These are phyloP conservation scores for Suillus decipiens DNA, from an alignment of 768 basidiomycete species.

Conservation along the genomic window DNA sequence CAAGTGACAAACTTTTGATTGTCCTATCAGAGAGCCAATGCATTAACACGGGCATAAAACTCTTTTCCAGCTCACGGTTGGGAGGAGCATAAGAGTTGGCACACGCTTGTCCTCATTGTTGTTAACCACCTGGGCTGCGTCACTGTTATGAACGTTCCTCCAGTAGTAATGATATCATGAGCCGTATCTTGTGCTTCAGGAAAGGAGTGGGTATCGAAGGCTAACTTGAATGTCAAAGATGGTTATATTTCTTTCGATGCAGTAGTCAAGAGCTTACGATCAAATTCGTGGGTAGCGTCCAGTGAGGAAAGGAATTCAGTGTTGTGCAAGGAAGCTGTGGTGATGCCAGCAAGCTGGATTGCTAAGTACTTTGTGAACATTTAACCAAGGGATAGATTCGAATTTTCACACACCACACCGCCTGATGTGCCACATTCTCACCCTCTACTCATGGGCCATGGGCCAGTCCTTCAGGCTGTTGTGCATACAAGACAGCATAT, in stretches of 20 bases:
- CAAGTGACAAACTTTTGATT: constrained; percentile 17
- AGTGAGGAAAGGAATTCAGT: too few species aligned
- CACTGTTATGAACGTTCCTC: constrained; percentile 30
- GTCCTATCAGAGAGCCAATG: constrained; percentile 18
- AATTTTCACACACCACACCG: constrained; percentile 37
- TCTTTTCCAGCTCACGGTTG: constrained; percentile 7
- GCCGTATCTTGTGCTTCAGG: constrained; percentile 32
- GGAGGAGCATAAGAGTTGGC: constrained; percentile 10
- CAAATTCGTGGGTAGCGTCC: too few species aligned
- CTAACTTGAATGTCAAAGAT: too few species aligned
- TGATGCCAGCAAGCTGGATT: too few species aligned
- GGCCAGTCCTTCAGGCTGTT: constrained; percentile 27
- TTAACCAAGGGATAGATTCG: constrained; percentile 35
- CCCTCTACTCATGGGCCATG: neutral
- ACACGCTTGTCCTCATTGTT: constrained; percentile 9
- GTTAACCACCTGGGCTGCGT: neutral
- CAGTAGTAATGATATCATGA: constrained; percentile 32
- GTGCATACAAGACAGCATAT: constrained; percentile 35
- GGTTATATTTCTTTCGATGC: too few species aligned
- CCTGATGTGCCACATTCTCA: constrained; percentile 18
- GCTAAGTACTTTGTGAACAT: constrained; percentile 31
- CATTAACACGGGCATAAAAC: constrained; percentile 12
- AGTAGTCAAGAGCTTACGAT: too few species aligned
- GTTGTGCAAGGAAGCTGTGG: too few species aligned
- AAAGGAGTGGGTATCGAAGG: constrained; percentile 29